Conservation (phyloP, 495 filamentous ascomycete species). For the Aspergillus bertholletiae region DNA sequence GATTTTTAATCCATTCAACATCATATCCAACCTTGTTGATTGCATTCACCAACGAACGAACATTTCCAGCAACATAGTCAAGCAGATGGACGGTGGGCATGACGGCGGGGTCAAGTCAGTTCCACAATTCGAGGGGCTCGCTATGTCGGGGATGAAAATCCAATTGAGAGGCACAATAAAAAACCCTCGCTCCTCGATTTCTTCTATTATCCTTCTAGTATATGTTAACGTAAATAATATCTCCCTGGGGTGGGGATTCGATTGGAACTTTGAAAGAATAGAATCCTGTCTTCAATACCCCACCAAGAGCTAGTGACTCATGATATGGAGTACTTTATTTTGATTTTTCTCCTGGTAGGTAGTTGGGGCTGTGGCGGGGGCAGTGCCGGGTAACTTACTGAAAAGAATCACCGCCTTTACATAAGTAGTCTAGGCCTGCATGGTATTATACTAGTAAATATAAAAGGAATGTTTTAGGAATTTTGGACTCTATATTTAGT, state of each 20-base stretch:
- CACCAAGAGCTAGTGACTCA: not conserved
- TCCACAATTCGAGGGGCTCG: not conserved
- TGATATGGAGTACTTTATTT: not conserved
- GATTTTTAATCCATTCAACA: slow-evolving; percentile 86
- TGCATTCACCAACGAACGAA: slow-evolving; percentile 92
- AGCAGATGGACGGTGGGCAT: slow-evolving; percentile 94
- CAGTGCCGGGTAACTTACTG: not conserved
- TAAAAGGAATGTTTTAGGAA: too few species aligned
- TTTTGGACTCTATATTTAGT: too few species aligned
- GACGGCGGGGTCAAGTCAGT: not conserved
- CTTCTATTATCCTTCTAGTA: not conserved
- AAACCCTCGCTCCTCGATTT: not conserved
- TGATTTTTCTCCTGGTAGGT: not conserved
- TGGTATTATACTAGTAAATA: too few species aligned
- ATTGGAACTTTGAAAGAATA: not conserved
- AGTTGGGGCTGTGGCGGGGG: not conserved
- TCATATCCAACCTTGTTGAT: slow-evolving; percentile 91
- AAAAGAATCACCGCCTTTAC: not conserved
- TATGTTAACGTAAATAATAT: too few species aligned
- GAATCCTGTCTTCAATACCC: not conserved
- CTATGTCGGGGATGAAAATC: not conserved
- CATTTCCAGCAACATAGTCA: slow-evolving; percentile 84
- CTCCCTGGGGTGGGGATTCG: too few species aligned
- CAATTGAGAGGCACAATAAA: not conserved
- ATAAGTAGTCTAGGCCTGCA: too few species aligned